A percentile compares a stretch with the other conserved stretches of the same genome.
phyloP scores from a whole-genome alignment of 1,284 basidiomycete species.

The Irpex sp. region DNA sequence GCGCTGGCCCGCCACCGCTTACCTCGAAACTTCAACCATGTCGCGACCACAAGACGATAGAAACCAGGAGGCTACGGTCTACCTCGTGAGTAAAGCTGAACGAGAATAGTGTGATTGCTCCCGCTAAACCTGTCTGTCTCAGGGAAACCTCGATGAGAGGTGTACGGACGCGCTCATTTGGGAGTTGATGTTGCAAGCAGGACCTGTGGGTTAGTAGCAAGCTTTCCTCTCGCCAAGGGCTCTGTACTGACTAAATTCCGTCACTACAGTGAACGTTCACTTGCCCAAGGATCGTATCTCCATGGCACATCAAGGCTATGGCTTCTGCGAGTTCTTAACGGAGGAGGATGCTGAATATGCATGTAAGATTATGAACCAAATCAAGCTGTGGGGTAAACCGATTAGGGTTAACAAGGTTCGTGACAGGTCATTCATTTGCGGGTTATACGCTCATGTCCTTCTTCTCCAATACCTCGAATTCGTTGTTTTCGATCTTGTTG shows the following conservation, averaged over 20 bases:
- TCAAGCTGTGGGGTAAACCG: conserved; percentile 98
- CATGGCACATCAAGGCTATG: conserved; percentile 97
- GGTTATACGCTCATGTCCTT: not conserved
- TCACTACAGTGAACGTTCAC: conserved; percentile 84
- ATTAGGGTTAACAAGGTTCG: conserved; percentile 96
- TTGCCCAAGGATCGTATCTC: conserved; percentile 99
- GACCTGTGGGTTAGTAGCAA: conserved; percentile 82
- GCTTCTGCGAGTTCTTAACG: conserved; percentile 97
- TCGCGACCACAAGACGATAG: conserved; percentile 88
- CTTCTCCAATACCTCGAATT: not conserved
- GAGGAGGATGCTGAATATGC: conserved; percentile 99
- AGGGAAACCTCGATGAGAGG: conserved; percentile 97
- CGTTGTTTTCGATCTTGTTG: conserved; percentile 1
- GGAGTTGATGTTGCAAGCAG: conserved; percentile 99
- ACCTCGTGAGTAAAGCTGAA: conserved; percentile 57
- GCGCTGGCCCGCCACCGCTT: not conserved
- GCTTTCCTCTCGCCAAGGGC: not conserved
- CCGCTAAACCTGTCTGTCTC: not conserved
- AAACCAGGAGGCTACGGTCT: conserved; percentile 94
- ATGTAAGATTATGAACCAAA: conserved; percentile 99
- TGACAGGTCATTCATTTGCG: conserved; percentile 13
- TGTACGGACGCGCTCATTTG: conserved; percentile 93
- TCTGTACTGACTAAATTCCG: conserved; percentile 3
- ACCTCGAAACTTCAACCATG: conserved; percentile 37
- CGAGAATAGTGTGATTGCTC: not conserved